Evolutionary conservation across 176 grass and related monocot species (phyloP), one percentile per base, ranked within the genome.

Genomic region (Saccharum spontaneum): DNA sequence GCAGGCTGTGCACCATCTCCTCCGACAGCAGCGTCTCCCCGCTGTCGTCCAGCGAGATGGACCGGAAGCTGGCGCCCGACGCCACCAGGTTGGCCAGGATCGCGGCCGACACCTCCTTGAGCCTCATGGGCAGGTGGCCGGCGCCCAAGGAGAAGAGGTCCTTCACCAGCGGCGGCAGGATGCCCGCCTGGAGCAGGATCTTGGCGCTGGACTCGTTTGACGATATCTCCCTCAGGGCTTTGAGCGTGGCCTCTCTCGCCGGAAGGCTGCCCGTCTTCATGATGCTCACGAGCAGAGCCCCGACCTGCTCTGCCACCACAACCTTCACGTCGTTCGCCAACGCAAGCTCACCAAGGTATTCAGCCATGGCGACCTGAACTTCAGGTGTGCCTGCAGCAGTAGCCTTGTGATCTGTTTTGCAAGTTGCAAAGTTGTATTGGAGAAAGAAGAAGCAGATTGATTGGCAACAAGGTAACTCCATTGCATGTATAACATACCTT

Each of bases 101-200:
- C 14, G 86, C 77, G 14, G 92, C 95, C 1, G 89, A 88, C 9
- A 97, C 31, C 90, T 97, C 92, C 81, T 97, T 97, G 66, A 97
- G 81, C 60, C 82, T 69, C 92, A 93, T 91, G 1, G 92, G 95
- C 24, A 94, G 80, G 57, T 94, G 90, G 18, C 81, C 65, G 67
- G 36, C 57, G 11, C 92, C 94, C 1, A 97, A 73, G 49, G 81
- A 72, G 76, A 94, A 89, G 78, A 97, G 90, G 17, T 84, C 90
- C 70, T 79, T 92, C 5, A 97, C 87, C 16, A 97, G 92, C 66
- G 92, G 95, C 4, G 88, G 88, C 30, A 97, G 88, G 73, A 97
- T 87, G 76, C 92, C 90, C 0, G 84, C 81, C 11, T 93, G 44
- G 33, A 97, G 82, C 81, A 97, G 88, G 20, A 83, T 86, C 73